These are phyloP conservation scores for Coemansia sp. DNA, from an alignment of 192 early-diverging fungal species.

Conservation along the genomic window DNA sequence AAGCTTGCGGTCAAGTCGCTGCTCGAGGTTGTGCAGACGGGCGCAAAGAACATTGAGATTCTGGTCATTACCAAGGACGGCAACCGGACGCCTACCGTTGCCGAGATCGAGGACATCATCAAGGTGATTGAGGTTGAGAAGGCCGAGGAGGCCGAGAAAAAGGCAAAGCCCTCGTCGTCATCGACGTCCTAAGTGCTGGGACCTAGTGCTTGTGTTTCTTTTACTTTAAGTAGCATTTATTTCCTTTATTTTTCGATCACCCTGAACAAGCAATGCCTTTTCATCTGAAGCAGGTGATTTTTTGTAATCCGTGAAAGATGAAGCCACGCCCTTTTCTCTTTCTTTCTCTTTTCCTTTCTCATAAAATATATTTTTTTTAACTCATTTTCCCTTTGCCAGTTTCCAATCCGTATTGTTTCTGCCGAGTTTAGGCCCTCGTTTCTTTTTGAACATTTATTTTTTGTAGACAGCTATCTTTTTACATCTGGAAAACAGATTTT, in stretches of 20 bases:
- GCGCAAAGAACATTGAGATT: constrained; percentile 99
- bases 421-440: neutral
- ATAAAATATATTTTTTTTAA: neutral
- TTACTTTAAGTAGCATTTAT: neutral
- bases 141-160: constrained; percentile 83
- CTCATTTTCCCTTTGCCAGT: neutral
- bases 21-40: constrained; percentile 98
- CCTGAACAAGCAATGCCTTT: neutral
- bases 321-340: neutral
- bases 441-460: neutral
- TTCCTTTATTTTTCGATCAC: neutral
- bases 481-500: neutral
- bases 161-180: constrained; percentile 47
- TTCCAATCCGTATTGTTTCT: neutral
- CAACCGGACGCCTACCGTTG: constrained; percentile 65
- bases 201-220: neutral
- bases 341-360: neutral
- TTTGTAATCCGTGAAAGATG: too few species aligned
- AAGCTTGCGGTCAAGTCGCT: constrained; percentile 90
- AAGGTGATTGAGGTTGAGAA: constrained; percentile 84
- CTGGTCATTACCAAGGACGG: constrained; percentile 83
- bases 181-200: constrained; percentile 9
- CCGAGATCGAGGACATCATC: constrained; percentile 74
- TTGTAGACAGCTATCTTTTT: neutral
- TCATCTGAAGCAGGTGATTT: neutral